Evolutionary conservation across 345 rosid species (phyloP).

Genomic region (Gossypium turneri): DNA sequence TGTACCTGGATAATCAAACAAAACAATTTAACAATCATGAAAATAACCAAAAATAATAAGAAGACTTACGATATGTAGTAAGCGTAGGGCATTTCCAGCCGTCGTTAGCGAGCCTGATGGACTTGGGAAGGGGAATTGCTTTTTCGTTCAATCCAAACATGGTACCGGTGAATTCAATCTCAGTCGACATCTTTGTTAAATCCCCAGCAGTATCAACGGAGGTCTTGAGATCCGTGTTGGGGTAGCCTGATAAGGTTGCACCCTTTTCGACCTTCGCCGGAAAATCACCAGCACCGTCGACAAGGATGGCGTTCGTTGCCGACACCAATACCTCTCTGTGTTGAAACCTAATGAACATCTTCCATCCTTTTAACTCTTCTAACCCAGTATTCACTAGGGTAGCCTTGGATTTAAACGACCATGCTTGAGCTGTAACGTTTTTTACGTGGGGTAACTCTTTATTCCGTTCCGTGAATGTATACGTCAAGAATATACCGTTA

Average conservation of each 20-base stretch:
- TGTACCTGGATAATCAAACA: slow-evolving; percentile 37
- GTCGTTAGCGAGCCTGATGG: slow-evolving; percentile 49
- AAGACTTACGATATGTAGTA: background rate
- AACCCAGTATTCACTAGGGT: slow-evolving; percentile 52
- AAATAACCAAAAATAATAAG: background rate
- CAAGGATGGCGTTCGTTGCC: slow-evolving; percentile 40
- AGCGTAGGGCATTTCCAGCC: slow-evolving; percentile 65
- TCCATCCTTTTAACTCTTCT: slow-evolving; percentile 69
- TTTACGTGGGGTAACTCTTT: slow-evolving; percentile 61
- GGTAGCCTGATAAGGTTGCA: slow-evolving; percentile 53
- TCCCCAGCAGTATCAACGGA: slow-evolving; percentile 83
- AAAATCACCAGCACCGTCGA: slow-evolving; percentile 39
- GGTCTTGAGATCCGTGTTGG: slow-evolving; percentile 56
- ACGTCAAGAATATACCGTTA: slow-evolving; percentile 65
- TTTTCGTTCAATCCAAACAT: slow-evolving; percentile 59
- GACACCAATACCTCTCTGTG: slow-evolving; percentile 63
- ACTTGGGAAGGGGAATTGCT: slow-evolving; percentile 61
- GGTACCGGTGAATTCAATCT: slow-evolving; percentile 60
- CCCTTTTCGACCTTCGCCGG: slow-evolving; percentile 70
- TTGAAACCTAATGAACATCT: slow-evolving; percentile 63
- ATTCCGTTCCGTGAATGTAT: slow-evolving; percentile 47
- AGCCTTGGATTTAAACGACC: slow-evolving; percentile 74
- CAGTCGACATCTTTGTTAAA: slow-evolving; percentile 47
- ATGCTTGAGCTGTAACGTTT: slow-evolving; percentile 75
- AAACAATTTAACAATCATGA: background rate